A percentile compares a stretch with the other conserved stretches of the same genome.
These are phyloP conservation scores for Striga hermonthica DNA, from an alignment of 305 asterid species.

Conservation along the genomic window DNA sequence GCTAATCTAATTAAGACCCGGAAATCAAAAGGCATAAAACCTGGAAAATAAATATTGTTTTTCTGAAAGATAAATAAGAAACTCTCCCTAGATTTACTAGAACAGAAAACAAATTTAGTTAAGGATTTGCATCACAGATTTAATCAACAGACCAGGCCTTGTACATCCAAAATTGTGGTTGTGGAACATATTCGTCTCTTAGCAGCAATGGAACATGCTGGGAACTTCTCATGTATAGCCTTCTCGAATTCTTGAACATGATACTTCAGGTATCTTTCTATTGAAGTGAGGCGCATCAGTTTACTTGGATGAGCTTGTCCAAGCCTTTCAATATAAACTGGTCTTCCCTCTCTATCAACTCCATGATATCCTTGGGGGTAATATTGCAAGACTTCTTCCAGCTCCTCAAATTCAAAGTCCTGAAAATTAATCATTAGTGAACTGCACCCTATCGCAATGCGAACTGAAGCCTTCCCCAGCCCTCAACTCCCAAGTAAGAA, in stretches of 20 bases:
- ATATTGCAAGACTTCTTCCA: slow-evolving; percentile 82
- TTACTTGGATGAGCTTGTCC: slow-evolving; percentile 91
- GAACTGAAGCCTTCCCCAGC: slow-evolving; percentile 19
- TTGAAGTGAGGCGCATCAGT: slow-evolving; percentile 70
- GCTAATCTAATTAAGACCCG: slow-evolving; percentile 2
- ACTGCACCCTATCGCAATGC: slow-evolving; percentile 16
- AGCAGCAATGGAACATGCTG: slow-evolving; percentile 91
- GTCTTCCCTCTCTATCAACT: slow-evolving; percentile 95
- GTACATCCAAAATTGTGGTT: slow-evolving; percentile 89
- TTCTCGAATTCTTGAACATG: slow-evolving; percentile 96
- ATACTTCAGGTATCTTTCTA: slow-evolving; percentile 79
- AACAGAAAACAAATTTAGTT: slow-evolving; percentile 23
- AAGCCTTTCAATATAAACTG: slow-evolving; percentile 90
- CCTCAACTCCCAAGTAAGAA: neutral
- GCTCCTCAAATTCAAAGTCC: slow-evolving; percentile 85
- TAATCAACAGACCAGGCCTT: slow-evolving; percentile 75
- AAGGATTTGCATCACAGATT: slow-evolving; percentile 25
- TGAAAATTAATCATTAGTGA: slow-evolving; percentile 38
- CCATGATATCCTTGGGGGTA: slow-evolving; percentile 99
- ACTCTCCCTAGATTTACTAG: slow-evolving; percentile 1
- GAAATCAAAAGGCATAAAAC: slow-evolving; percentile 5
- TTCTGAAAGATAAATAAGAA: slow-evolving; percentile 21
- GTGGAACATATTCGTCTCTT: slow-evolving; percentile 73
- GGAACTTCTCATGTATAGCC: slow-evolving; percentile 77
- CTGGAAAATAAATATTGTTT: slow-evolving; percentile 16